Evolutionary conservation across 345 rosid species (phyloP).

Genomic region (Bretschneidera sinensis): DNA sequence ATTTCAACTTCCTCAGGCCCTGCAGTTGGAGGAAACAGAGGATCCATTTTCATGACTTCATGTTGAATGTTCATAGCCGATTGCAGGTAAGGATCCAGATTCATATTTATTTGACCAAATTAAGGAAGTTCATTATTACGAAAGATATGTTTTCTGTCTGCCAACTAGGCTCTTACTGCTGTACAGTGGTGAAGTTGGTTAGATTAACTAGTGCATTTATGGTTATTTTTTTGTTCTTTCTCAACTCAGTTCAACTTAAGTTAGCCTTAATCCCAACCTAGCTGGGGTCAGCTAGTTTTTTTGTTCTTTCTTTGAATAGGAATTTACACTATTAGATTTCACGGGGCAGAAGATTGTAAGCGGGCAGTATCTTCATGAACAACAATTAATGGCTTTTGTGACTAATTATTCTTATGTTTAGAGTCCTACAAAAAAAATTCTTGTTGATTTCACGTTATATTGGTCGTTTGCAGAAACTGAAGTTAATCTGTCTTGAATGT

Average conservation of each 20-base stretch:
- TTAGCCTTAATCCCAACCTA: too few relatives aligned
- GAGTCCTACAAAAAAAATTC: too few relatives aligned
- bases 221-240: not conserved
- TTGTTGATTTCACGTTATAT: too few relatives aligned
- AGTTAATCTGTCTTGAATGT: not conserved
- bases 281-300: too few relatives aligned
- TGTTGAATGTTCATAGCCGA: slow-evolving; percentile 89
- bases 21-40: slow-evolving; percentile 87
- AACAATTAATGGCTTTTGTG: too few relatives aligned
- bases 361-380: not conserved
- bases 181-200: not conserved
- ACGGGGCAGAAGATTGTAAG: not conserved
- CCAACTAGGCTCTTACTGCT: not conserved
- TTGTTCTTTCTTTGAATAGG: too few relatives aligned
- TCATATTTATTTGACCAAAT: not conserved
- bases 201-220: not conserved
- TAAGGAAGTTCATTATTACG: not conserved
- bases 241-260: not conserved
- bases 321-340: not conserved
- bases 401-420: too few relatives aligned
- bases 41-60: slow-evolving; percentile 98
- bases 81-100: slow-evolving; percentile 58
- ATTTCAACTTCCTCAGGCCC: slow-evolving; percentile 53
- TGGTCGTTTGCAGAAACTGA: too few relatives aligned
- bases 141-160: not conserved